Conservation (phyloP, 2,329 filamentous ascomycete genomes). For the Claviceps cyperi region DNA sequence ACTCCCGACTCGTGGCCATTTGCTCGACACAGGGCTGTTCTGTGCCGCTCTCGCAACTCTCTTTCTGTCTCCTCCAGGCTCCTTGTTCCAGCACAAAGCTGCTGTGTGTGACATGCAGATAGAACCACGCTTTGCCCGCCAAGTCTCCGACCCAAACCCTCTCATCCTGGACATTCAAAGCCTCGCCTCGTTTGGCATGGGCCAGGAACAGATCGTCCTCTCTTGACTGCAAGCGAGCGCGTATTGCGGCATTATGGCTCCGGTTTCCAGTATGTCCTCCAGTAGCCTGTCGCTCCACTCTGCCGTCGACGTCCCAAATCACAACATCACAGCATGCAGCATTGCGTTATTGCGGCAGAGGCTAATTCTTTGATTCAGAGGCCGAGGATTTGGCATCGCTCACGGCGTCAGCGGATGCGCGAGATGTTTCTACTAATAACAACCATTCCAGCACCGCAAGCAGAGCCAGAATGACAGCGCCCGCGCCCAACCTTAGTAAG, state of each 20-base stretch:
- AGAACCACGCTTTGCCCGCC: neutral
- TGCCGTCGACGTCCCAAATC: neutral
- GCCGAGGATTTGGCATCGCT: neutral
- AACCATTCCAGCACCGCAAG: neutral
- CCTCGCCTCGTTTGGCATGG: neutral
- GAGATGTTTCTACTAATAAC: neutral
- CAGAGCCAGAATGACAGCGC: neutral
- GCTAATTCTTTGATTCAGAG: neutral
- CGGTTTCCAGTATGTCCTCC: neutral
- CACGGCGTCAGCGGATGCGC: neutral
- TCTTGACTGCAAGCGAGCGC: neutral
- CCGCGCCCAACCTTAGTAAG: neutral
- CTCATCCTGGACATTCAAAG: neutral
- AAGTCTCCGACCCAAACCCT: neutral
- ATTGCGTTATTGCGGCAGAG: neutral
- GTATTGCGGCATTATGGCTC: neutral
- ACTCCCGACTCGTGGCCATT: neutral
- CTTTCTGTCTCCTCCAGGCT: neutral
- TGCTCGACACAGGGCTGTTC: neutral
- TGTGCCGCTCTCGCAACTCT: neutral
- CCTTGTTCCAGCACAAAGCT: neutral
- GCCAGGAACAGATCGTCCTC: neutral
- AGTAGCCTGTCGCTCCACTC: neutral
- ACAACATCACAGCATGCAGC: neutral
- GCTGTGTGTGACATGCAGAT: conserved; percentile 1